Base-by-base conservation (phyloP, 192 early-diverging fungal species). In the Allomyces javanicus region DNA sequence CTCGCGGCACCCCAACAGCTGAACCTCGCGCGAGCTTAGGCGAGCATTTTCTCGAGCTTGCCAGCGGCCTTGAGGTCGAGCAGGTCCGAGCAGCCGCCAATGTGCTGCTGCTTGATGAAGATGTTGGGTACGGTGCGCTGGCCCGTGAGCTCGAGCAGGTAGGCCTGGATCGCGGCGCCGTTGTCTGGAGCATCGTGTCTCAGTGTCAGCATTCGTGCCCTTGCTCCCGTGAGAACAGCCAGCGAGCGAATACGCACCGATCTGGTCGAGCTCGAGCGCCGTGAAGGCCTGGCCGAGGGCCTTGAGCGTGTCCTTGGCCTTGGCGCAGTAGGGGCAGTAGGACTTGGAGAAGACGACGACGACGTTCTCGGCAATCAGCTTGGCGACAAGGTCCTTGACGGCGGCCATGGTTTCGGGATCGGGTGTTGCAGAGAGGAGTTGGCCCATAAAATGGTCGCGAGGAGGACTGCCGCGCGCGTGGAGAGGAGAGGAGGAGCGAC, bases 41-140 rank as follows among this genome's bases (percentile, higher is more conserved):
- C 33, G 33, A 40, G 33, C 33, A 40, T 40, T 7, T 3, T 9
- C 33, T 40, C 0, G 33, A 40, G 33, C 33, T 40, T 40, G 33
- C 33, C 33, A 7, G 33, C 33, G 33, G 33, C 33, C 50, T 58
- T 14, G 17, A 58, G 50, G 50, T 58, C 50, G 17, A 58, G 21
- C 17, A 58, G 50, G 21, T 58, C 50, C 50, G 50, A 58, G 50
- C 50, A 58, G 17, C 50, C 50, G 17, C 50, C 50, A 58, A 58
- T 58, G 50, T 58, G 50, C 50, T 58, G 12, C 17, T n/a, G 67
- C 21, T 78, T 73, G 69, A 84, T 81, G 73, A 86, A 89, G 70
- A 87, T 81, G 66, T 85, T 89, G 67, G 87, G 87, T 26, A 89
- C 87, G 12, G 85, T 87, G n/a, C 82, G 76, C 73, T 89, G 85